Evolutionary conservation across 257 asterid species (phyloP).

Genomic region (Penstemon eatonii): DNA sequence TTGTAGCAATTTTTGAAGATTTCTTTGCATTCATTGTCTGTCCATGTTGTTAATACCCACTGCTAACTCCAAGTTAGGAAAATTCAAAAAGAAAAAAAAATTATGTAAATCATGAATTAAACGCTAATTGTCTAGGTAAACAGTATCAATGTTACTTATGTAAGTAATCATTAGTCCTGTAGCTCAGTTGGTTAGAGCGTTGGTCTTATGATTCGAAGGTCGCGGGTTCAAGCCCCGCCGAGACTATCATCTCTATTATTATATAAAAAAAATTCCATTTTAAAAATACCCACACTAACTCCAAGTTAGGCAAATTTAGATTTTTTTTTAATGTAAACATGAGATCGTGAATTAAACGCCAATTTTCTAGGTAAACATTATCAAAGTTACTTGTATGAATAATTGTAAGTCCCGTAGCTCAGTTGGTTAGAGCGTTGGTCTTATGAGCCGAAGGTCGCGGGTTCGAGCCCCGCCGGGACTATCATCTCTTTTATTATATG

Average conservation of each 20-base stretch:
- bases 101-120: too few species aligned
- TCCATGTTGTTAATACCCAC: conserved; percentile 35
- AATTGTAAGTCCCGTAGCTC: conserved; percentile 47
- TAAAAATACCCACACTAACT: too few species aligned
- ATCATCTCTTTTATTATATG: too few species aligned
- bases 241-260: conserved; percentile 38
- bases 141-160: too few species aligned
- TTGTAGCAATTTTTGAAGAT: conserved; percentile 24
- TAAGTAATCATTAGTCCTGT: conserved; percentile 33
- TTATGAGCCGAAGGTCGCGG: conserved; percentile 99
- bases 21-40: conserved; percentile 29
- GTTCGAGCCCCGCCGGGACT: conserved; percentile 99
- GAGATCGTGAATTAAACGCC: too few species aligned
- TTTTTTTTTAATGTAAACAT: too few species aligned
- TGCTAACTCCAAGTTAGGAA: not conserved
- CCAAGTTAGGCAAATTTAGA: too few species aligned
- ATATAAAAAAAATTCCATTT: too few species aligned
- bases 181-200: conserved; percentile 99
- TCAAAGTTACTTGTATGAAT: too few species aligned
- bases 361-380: too few species aligned
- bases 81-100: too few species aligned
- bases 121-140: too few species aligned
- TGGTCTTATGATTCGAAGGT: conserved; percentile 99
- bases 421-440: conserved; percentile 99
- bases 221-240: conserved; percentile 99